A percentile compares a stretch with the other conserved stretches of the same genome.
These are phyloP conservation scores for Dothiorella sarmentorum DNA, from an alignment of 2,329 filamentous ascomycete species.

Conservation along the genomic window DNA sequence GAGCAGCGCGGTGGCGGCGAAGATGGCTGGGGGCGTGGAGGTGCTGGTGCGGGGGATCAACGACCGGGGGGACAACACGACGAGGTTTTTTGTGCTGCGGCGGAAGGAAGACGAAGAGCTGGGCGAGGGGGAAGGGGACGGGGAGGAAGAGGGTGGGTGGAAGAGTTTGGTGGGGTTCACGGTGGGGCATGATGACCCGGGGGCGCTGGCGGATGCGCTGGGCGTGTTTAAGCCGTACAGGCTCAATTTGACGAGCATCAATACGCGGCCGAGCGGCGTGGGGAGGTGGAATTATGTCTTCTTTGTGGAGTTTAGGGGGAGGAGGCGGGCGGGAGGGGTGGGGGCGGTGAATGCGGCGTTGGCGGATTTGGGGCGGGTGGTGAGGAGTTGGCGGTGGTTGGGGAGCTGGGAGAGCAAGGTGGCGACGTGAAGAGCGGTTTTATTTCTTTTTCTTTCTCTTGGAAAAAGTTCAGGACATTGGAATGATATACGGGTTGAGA, in stretches of 20 bases:
- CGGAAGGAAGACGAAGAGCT: constrained; percentile 7
- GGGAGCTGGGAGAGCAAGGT: constrained; percentile 57
- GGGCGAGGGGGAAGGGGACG: background rate
- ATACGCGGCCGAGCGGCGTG: constrained; percentile 73
- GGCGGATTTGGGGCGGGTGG: constrained; percentile 54
- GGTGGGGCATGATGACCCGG: constrained; percentile 70
- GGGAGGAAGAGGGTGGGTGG: constrained; percentile 23
- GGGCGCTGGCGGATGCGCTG: constrained; percentile 78
- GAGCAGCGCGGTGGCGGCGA: constrained; percentile 69
- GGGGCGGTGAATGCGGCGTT: constrained; percentile 61
- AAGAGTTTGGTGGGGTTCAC: constrained; percentile 84
- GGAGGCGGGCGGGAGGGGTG: constrained; percentile 51
- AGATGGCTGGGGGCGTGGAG: constrained; percentile 63
- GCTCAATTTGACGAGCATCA: constrained; percentile 87
- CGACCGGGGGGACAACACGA: constrained; percentile 73
- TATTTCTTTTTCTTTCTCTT: background rate
- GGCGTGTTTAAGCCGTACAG: constrained; percentile 69
- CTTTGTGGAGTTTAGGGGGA: constrained; percentile 82
- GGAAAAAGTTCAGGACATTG: too few relatives aligned
- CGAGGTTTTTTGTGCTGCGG: constrained; percentile 68
- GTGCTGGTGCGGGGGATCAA: constrained; percentile 69
- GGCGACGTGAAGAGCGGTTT: constrained; percentile 1
- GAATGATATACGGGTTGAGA: too few relatives aligned
- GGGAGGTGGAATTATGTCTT: constrained; percentile 88
- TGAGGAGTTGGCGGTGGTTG: constrained; percentile 64